phyloP scores from a whole-genome alignment of 352 stramenopile genomes.

The Bremia lactucae region DNA sequence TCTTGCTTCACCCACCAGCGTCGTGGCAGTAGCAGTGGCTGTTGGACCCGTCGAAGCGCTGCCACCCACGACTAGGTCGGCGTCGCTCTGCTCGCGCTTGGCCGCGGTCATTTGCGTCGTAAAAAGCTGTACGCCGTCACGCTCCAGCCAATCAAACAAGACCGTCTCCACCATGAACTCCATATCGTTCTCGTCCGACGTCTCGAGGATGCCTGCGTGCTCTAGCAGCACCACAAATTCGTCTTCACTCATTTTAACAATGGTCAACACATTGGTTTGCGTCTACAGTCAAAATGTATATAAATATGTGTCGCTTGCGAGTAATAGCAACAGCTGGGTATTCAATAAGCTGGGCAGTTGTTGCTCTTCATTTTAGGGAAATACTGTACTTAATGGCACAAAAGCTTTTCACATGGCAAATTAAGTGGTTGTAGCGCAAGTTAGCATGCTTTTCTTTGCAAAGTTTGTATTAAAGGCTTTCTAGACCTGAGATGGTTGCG shows the following conservation, averaged over 20 bases:
- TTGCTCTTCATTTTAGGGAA: no score
- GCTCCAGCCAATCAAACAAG: conserved; percentile 61
- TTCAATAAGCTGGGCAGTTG: no score
- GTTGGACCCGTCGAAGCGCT: conserved; percentile 9
- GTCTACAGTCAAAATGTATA: no score
- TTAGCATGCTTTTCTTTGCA: no score
- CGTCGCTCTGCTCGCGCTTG: conserved; percentile 11
- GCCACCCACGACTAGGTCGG: conserved; percentile 18
- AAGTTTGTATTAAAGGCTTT: no score
- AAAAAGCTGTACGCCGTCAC: conserved; percentile 58
- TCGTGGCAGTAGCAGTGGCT: conserved; percentile 12
- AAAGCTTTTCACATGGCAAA: no score
- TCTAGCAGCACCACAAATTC: conserved; percentile 79
- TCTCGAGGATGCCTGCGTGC: conserved; percentile 67
- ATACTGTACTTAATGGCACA: no score
- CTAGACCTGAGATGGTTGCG: no score
- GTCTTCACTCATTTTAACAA: conserved; percentile 73
- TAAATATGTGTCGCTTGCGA: no score
- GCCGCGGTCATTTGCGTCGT: conserved; percentile 19
- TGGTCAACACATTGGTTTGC: no score
- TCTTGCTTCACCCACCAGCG: conserved; percentile 23
- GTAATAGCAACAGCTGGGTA: no score
- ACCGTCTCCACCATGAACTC: conserved; percentile 61
- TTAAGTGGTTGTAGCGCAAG: no score
- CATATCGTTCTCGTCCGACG: conserved; percentile 50